A percentile compares a stretch with the other conserved stretches of the same genome.
These are phyloP conservation scores for Trichoderma lentiforme DNA, from an alignment of 2,329 filamentous ascomycete genomes.

Conservation along the genomic window DNA sequence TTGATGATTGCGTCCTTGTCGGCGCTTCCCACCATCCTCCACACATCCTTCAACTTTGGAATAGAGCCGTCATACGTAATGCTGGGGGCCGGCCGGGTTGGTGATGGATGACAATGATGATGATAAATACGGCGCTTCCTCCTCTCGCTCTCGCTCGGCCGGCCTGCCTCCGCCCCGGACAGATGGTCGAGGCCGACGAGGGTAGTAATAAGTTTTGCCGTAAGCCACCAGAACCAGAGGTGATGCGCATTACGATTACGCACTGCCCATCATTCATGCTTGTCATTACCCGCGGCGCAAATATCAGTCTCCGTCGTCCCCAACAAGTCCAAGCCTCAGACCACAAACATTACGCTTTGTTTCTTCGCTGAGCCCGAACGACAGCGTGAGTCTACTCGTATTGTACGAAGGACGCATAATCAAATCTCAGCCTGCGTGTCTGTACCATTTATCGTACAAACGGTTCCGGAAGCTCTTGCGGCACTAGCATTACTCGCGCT, in stretches of 20 bases:
- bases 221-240: neutral
- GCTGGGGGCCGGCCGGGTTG: conserved; percentile 1
- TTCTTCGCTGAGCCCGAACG: neutral
- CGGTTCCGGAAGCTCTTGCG: neutral
- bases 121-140: conserved; percentile 12
- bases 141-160: neutral
- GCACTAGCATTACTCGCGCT: conserved; percentile 14
- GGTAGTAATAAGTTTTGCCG: neutral
- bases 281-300: conserved; percentile 8
- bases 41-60: neutral
- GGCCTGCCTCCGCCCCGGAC: neutral
- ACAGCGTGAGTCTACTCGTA: neutral
- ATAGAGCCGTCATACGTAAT: conserved; percentile 7
- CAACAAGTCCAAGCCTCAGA: neutral
- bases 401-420: neutral
- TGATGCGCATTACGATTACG: neutral
- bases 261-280: neutral
- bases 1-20: neutral
- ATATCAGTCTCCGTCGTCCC: conserved; percentile 10
- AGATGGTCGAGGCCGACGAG: neutral
- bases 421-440: neutral
- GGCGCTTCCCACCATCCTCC: conserved; percentile 8
- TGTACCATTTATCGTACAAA: neutral
- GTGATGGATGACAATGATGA: conserved; percentile 1
- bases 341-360: neutral